Evolutionary conservation across 2,329 filamentous ascomycete species (phyloP), one percentile per base, ranked within the genome.

Genomic region (Delphinella strobiligena): DNA sequence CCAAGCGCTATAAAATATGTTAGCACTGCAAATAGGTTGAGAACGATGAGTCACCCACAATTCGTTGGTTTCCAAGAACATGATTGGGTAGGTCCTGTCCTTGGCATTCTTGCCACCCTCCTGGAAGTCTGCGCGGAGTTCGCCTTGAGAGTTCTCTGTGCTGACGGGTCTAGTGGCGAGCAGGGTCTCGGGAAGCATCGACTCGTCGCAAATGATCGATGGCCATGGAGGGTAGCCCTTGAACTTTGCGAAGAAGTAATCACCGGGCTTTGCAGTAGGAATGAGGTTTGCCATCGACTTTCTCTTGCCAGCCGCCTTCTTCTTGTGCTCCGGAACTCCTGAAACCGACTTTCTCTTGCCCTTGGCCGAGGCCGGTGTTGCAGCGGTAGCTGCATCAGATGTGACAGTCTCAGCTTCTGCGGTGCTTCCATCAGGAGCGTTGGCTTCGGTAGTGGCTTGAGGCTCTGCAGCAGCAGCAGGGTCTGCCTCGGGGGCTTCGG

Each of bases 161-260:
- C 85, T 87, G 38, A 93, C 84, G 7, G 89, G 91, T 45, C 91
- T 81, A 34, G 74, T 75, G 53, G 73, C 82, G 40, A 93, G 64
- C 17, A 98, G 73, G 11, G 72, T 77, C 42, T 78, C 70, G 2
- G 91, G 89, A 15, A 98, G 77, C 80, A 98, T 96, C 46, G 81
- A 79, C 61, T 98, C 89, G 57, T 94, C 87, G 59, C 85, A 91
- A 51, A 98, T 78, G 56, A 98, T 83, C 40, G 86, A 81, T 12
- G 91, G 91, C 91, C 91, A 98, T 30, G 85, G 80, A 22, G 91
- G 85, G 61, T 85, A 93, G 44, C 89, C 91, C 70, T 93, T 94
- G 61, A 98, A 78, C 61, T 88, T 84, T 48, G 93, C 86, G 56
- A 93, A 79, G 64, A 82, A 96, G 63, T 88, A 82, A 53, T 96